Evolutionary conservation across 164 flowering plant genomes (phyloP), one percentile per base, ranked within the genome.

Genomic region (Chimonanthus salicifolius): DNA sequence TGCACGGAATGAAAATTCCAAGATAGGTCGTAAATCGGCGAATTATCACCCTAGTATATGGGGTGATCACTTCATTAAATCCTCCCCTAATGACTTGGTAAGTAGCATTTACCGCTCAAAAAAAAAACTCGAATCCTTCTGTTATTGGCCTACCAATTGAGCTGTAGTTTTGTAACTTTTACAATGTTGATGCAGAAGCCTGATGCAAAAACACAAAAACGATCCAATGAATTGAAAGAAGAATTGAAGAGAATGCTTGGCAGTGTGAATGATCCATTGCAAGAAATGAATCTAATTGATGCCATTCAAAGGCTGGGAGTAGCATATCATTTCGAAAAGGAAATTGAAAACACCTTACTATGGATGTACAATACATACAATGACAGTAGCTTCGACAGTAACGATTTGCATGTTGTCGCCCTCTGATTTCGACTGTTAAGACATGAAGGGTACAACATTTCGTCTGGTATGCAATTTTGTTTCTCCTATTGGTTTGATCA

Each of bases 301-400:
- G 58, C 48, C 43, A n/a, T 74, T n/a, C 71, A 74, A 68, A 71
- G 54, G 4, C 76, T 74, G 0, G 76, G 76, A 18, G 44, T 74
- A 50, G 66, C 76, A 2, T 68, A 74, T 48, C 64, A 74, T 58
- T 74, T 74, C 9, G 71, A 74, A 20, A 45, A 47, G 5, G 66
- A 67, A 46, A 74, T 74, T 45, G 71, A 68, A 58, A 47, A 54
- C 9, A 66, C 65, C 6, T 20, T 74, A 20, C 47, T 9, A 7
- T 8, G 4, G 20, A 54, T 74, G 21, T 43, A 50, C 18, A 10
- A 67, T 2, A 9, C 58, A 3, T 11, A 2, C 7, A 50, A 9
- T n/a, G 49, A 49, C 4, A 3, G 21, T 20, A 20, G 21, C 21
- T 20, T 20, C 21, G 21, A 46, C 9, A 9, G 13, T 7, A 64